Evolutionary conservation across 2,329 filamentous ascomycete genomes (phyloP).

Genomic region (Karstenula rhodostoma): DNA sequence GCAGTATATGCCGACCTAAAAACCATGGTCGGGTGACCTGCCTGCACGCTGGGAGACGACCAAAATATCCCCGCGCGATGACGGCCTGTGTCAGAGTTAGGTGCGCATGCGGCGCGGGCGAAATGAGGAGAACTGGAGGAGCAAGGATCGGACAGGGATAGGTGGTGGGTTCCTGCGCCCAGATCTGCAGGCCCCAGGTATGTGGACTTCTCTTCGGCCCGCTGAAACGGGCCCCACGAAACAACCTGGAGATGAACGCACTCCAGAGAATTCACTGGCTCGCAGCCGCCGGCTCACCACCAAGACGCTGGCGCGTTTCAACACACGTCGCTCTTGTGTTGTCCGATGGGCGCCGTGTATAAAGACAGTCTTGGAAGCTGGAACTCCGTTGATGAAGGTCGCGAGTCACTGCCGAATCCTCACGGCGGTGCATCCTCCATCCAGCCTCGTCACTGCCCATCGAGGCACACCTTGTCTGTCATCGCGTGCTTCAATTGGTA

Average conservation of each 20-base stretch:
- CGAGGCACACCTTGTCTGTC: slow-evolving; percentile 1
- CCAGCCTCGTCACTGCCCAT: slow-evolving; percentile 3
- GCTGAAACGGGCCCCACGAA: slow-evolving; percentile 15
- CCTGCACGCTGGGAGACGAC: too few relatives aligned
- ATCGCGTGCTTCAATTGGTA: not conserved
- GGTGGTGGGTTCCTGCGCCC: slow-evolving; percentile 1
- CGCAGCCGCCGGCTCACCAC: not conserved
- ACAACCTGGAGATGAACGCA: slow-evolving; percentile 9
- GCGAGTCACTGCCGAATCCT: slow-evolving; percentile 1
- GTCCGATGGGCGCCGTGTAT: slow-evolving; percentile 10
- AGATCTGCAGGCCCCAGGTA: slow-evolving; percentile 6
- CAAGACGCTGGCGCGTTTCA: slow-evolving; percentile 9
- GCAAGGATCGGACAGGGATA: not conserved
- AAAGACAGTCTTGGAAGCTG: slow-evolving; percentile 9
- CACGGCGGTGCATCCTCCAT: not conserved
- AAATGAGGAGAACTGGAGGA: not conserved
- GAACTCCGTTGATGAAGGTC: slow-evolving; percentile 1
- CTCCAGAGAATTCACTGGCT: slow-evolving; percentile 2
- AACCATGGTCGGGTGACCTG: too few relatives aligned
- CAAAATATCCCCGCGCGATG: not conserved
- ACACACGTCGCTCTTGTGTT: not conserved
- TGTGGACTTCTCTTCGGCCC: slow-evolving; percentile 8
- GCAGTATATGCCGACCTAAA: too few relatives aligned
- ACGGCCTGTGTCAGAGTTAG: not conserved
- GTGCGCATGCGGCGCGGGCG: slow-evolving; percentile 2